Evolutionary conservation across 2,329 filamentous ascomycete species (phyloP).

Genomic region (Aspergillus persii): DNA sequence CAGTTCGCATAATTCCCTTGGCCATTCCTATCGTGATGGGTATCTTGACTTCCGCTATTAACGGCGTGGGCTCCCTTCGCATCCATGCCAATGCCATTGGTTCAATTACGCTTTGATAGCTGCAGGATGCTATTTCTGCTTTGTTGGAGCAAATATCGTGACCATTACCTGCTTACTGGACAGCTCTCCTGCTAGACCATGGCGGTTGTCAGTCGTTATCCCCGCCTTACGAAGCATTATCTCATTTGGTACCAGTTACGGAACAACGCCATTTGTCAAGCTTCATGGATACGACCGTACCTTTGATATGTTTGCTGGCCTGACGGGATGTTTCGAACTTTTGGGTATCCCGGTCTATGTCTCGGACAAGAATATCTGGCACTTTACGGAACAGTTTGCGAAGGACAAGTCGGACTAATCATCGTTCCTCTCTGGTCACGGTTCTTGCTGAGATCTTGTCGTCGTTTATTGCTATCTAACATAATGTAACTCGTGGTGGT

Average conservation of each 20-base stretch:
- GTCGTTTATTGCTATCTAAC: not conserved
- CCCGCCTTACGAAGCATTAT: constrained; percentile 48
- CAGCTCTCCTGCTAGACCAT: constrained; percentile 43
- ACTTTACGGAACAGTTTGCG: constrained; percentile 21
- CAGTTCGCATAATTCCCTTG: constrained; percentile 36
- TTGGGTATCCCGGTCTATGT: constrained; percentile 31
- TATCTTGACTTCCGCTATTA: constrained; percentile 38
- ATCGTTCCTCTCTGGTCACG: not conserved
- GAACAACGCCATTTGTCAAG: constrained; percentile 28
- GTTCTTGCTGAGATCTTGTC: not conserved
- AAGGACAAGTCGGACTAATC: not conserved
- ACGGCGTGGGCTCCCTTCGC: constrained; percentile 35
- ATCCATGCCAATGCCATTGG: constrained; percentile 32
- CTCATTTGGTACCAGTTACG: constrained; percentile 44
- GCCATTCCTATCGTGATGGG: constrained; percentile 40
- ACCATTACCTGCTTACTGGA: constrained; percentile 48
- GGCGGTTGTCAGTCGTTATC: constrained; percentile 46
- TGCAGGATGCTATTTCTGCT: constrained; percentile 26
- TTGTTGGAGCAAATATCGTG: constrained; percentile 43
- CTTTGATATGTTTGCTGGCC: constrained; percentile 30
- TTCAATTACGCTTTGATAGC: constrained; percentile 23
- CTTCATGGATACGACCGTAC: constrained; percentile 33
- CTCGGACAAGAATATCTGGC: constrained; percentile 32
- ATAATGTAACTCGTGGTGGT: not conserved
- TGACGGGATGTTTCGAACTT: constrained; percentile 30